Base-by-base conservation (phyloP, 331 rosid genomes). In the Quercus phellos region DNA sequence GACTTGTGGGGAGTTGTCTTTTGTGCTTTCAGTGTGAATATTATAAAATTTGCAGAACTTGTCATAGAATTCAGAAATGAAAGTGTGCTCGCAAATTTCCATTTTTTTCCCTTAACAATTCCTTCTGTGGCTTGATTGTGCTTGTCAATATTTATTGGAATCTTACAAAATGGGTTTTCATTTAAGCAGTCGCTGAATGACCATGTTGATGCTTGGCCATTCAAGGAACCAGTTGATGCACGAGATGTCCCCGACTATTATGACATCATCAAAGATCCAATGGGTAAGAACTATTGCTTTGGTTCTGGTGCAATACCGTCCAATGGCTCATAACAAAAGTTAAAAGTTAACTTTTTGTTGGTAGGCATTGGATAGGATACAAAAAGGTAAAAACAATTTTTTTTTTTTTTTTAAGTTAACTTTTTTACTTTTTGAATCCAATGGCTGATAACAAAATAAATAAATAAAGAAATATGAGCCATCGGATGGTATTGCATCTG, bases 191-290 rank as follows among this genome's bases (percentile, higher is more conserved):
- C 92, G 11, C 86, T 93, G 96, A 76, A 78, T 29, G 99, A 95
- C 11, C 99, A 93, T 64, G 94, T 75, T 11, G 99, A 95, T 78
- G 88, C 94, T 4, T 95, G 99, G 99, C 99, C 99, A 72, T 95
- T 95, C 88, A 95, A 88, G 90, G 99, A 95, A 55, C 99, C 99
- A 9, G 97, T 95, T 78, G 93, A 95, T 74, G 84, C 86, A 59
- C 96, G 92, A 64, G 99, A 95, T 78, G 99, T 93, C 53, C 99
- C 98, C 66, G 98, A 95, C 88, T 93, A 95, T 84, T 93, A 93
- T 84, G 94, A 93, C 73, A 91, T 95, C 68, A 91, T 95, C 80
- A 95, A 93, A 88, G 97, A 95, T 86, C 93, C 99, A 69, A 89
- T 95, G 87, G 99, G 98, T 91, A 81, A 88, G 89, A 78, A 75